These are phyloP conservation scores for Coniochaeta sp. DNA, from an alignment of 2,329 filamentous ascomycete genomes.

Conservation along the genomic window DNA sequence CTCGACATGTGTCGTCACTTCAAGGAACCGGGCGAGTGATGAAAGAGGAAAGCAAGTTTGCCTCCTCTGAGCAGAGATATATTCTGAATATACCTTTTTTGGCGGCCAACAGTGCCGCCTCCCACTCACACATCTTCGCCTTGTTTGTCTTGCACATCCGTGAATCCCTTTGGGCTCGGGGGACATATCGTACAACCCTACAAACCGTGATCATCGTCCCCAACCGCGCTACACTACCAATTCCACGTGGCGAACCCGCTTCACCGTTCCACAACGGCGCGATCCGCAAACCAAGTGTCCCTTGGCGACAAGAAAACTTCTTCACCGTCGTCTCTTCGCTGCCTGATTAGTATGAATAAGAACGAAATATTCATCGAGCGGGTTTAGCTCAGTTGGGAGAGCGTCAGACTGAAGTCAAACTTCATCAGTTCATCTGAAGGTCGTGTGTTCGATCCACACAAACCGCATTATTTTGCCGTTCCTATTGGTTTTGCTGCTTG, in stretches of 20 bases:
- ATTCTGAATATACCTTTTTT: slow-evolving; percentile 2
- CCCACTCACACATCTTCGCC: background rate
- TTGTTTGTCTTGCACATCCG: too few relatives aligned
- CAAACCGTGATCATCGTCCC: too few relatives aligned
- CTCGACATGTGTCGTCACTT: background rate
- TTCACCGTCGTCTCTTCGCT: too few relatives aligned
- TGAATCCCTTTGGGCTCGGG: too few relatives aligned
- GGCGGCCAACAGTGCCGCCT: background rate
- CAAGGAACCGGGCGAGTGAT: background rate
- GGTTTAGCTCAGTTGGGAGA: slow-evolving; percentile 2
- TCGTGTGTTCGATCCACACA: slow-evolving; percentile 2
- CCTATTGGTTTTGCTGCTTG: too few relatives aligned
- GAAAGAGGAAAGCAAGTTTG: background rate
- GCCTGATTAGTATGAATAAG: too few relatives aligned
- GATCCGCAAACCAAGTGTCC: too few relatives aligned
- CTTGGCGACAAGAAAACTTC: too few relatives aligned
- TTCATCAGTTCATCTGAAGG: slow-evolving; percentile 1
- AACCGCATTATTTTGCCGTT: background rate
- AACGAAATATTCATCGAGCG: background rate
- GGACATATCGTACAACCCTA: too few relatives aligned
- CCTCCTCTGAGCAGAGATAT: slow-evolving; percentile 1
- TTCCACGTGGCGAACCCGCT: background rate
- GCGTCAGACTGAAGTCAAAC: slow-evolving; percentile 2
- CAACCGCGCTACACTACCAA: background rate
- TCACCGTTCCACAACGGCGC: too few relatives aligned